Percentiles rank a stretch among this genome's conserved stretches.
Evolutionary conservation across 2,329 filamentous ascomycete genomes (phyloP).

Genomic region (Cryphonectria carpinicola): DNA sequence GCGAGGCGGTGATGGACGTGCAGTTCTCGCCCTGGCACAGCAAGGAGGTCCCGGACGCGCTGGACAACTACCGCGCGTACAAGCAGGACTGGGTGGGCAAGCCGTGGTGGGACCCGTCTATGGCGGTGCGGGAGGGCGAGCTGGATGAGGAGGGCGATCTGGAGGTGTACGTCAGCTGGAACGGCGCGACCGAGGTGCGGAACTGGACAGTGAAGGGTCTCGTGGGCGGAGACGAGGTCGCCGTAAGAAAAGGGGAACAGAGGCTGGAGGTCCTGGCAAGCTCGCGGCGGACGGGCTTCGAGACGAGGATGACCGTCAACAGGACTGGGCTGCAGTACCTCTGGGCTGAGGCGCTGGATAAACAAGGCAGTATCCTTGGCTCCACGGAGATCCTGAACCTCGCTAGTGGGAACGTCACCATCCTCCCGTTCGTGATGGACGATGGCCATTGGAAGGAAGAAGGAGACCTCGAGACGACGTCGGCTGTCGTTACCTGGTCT

Average conservation of each 20-base stretch:
- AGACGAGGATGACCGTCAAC: slow-evolving; percentile 23
- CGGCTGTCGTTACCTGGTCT: not conserved
- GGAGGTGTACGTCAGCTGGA: slow-evolving; percentile 38
- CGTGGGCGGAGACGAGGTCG: not conserved
- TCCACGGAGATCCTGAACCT: slow-evolving; percentile 34
- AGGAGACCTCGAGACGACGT: not conserved
- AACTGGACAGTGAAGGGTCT: slow-evolving; percentile 27
- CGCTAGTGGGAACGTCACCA: slow-evolving; percentile 12
- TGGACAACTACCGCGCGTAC: slow-evolving; percentile 36
- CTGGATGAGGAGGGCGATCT: slow-evolving; percentile 17
- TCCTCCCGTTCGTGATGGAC: slow-evolving; percentile 10
- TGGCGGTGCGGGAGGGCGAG: slow-evolving; percentile 29
- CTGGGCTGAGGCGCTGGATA: slow-evolving; percentile 28
- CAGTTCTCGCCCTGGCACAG: slow-evolving; percentile 41
- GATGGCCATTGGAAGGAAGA: slow-evolving; percentile 13
- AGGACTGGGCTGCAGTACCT: slow-evolving; percentile 12
- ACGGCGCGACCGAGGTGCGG: slow-evolving; percentile 40
- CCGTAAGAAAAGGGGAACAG: not conserved
- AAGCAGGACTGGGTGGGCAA: slow-evolving; percentile 36
- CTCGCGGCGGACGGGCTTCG: slow-evolving; percentile 24
- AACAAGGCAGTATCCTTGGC: slow-evolving; percentile 30
- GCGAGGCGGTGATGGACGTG: slow-evolving; percentile 45
- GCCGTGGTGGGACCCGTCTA: slow-evolving; percentile 33
- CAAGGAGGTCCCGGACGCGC: slow-evolving; percentile 30
- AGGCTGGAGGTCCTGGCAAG: slow-evolving; percentile 13